Percentiles rank a stretch among this genome's conserved stretches.
phyloP scores from a whole-genome alignment of 192 early-diverging fungal species.

The Entophlyctis luteolus region DNA sequence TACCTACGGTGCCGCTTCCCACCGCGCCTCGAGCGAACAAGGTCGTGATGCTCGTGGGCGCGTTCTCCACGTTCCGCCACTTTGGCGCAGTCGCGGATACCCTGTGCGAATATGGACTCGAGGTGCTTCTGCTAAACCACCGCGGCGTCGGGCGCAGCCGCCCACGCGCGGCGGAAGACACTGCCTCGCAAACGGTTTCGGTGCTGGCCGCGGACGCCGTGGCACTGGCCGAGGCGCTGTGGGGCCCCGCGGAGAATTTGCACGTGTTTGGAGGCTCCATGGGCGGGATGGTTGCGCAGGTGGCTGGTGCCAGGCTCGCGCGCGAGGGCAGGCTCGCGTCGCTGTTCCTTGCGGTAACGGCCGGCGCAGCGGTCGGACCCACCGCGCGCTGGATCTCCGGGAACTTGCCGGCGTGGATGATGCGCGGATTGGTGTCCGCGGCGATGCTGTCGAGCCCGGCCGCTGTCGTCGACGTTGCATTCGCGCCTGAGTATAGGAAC shows the following conservation, averaged over 20 bases:
- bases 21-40: background rate
- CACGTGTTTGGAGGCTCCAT: slow-evolving; percentile 73
- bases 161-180: background rate
- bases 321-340: background rate
- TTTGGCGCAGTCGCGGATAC: background rate
- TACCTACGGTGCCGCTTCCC: no score
- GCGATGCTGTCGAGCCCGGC: no score
- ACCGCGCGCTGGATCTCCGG: no score
- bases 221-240: background rate
- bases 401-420: no score
- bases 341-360: background rate
- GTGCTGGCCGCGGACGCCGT: background rate
- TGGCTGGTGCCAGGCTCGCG: slow-evolving; percentile 37
- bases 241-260: slow-evolving; percentile 42
- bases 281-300: slow-evolving; percentile 78
- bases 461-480: no score
- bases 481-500: no score
- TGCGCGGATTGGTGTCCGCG: no score
- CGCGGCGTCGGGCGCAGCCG: background rate
- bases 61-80: background rate
- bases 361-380: no score
- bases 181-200: background rate
- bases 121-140: background rate
- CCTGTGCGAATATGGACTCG: background rate
- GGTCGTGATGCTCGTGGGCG: background rate